A percentile compares a stretch with the other conserved stretches of the same genome.
phyloP scores from a whole-genome alignment of 1,284 basidiomycete genomes.

The Xerocomus nothofagi region DNA sequence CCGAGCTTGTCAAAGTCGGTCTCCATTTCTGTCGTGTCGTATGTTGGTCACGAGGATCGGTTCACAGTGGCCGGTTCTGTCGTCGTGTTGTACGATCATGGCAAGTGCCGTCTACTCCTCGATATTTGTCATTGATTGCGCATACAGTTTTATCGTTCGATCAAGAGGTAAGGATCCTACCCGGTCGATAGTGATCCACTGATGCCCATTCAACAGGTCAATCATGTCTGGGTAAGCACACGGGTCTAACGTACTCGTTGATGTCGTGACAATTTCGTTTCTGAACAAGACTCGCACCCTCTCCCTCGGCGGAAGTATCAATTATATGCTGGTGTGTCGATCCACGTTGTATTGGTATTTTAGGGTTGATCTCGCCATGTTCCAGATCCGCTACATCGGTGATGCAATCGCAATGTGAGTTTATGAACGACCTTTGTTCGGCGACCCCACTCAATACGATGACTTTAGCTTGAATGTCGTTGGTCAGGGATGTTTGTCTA shows the following conservation, averaged over 20 bases:
- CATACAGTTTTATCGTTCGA: conserved; percentile 9
- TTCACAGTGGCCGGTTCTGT: not conserved
- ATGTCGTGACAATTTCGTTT: not conserved
- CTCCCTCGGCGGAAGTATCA: conserved; percentile 10
- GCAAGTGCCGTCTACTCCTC: not conserved
- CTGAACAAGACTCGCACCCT: conserved; percentile 2
- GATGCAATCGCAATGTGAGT: conserved; percentile 17
- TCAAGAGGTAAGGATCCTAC: conserved; percentile 8
- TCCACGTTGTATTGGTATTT: not conserved
- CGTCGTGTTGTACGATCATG: conserved; percentile 12
- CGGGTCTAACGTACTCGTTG: not conserved
- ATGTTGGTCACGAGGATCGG: not conserved
- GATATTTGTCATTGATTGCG: not conserved
- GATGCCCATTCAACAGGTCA: conserved; percentile 8
- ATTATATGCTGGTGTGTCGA: conserved; percentile 7
- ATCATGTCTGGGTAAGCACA: conserved; percentile 22
- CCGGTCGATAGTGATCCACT: not conserved
- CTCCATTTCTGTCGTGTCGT: not conserved
- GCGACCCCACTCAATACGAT: not conserved
- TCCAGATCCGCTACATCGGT: conserved; percentile 20
- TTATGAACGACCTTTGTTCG: not conserved
- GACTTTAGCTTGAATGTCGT: conserved; percentile 10
- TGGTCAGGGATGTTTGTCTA: not conserved
- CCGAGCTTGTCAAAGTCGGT: not conserved
- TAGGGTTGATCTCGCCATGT: not conserved